Evolutionary conservation across 2,329 filamentous ascomycete species (phyloP), one percentile per base, ranked within the genome.

Genomic region (Coniochaeta prunicola): DNA sequence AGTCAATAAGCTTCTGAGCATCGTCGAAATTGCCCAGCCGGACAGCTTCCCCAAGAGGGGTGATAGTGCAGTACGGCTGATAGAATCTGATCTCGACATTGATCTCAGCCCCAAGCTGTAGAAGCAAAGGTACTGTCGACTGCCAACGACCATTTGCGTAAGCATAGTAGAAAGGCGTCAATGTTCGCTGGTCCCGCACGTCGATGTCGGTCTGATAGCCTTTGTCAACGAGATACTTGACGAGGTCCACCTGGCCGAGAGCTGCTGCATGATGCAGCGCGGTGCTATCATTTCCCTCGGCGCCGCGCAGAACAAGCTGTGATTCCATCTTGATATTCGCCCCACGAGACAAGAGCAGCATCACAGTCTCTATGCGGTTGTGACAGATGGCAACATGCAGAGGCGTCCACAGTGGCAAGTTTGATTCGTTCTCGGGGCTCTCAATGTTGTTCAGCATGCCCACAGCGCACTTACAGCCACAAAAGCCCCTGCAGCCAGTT

Each of bases 131-230:
- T 3, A 69, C 42, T 12, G 66, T 68, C 10, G 63, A 59, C 26
- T 61, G 56, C 66, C 67, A 70, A 1, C 60, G 64, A 13, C 63
- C 60, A 55, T 61, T 57, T 24, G 63, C 63, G 48, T 66, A 67
- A 30, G 68, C 68, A 54, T 67, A 61, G 45, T 69, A 70, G n/a
- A 70, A 61, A 4, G 68, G 67, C 4, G 67, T 67, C 26, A 67
- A 58, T 4, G 62, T 64, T 53, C 57, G 57, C 9, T 59, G 34
- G 57, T 70, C 66, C 12, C 56, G 45, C 3, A 61, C 45, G 45
- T 69, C 64, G 17, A 69, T 19, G 24, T 62, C 61, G 17, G 58
- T 58, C 53, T 65, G 59, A 15, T 63, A 60, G 4, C 62, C 59
- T 9, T 57, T 34, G 19, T 63, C 59, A 26, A 68, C 30, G 50